Evolutionary conservation across 495 filamentous ascomycete species (phyloP).

Genomic region (Durotheca rogersii): DNA sequence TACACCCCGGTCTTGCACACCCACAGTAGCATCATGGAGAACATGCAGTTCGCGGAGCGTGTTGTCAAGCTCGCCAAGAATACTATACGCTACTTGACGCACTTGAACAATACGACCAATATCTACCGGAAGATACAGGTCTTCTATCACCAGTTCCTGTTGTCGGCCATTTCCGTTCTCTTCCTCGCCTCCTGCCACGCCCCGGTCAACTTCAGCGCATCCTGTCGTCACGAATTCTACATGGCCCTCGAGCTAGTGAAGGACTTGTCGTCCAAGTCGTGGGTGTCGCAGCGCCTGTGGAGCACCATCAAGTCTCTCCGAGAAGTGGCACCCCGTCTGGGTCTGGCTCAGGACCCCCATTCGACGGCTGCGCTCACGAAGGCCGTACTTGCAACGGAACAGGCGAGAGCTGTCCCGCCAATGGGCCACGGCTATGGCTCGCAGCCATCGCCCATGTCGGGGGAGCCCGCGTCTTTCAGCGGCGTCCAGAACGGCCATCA

Average conservation of each 20-base stretch:
- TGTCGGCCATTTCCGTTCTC: slow-evolving; percentile 75
- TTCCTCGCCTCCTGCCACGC: slow-evolving; percentile 84
- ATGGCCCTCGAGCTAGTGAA: slow-evolving; percentile 81
- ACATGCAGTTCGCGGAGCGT: slow-evolving; percentile 64
- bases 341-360: slow-evolving; percentile 52
- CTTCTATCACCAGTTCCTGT: slow-evolving; percentile 84
- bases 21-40: slow-evolving; percentile 70
- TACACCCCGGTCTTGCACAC: slow-evolving; percentile 80
- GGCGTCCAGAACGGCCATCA: slow-evolving; percentile 39
- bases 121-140: slow-evolving; percentile 79
- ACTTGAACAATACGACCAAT: slow-evolving; percentile 75
- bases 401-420: slow-evolving; percentile 20
- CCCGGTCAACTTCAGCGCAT: slow-evolving; percentile 69
- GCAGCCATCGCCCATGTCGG: slow-evolving; percentile 11
- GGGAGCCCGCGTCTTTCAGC: slow-evolving; percentile 8
- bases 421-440: slow-evolving; percentile 16
- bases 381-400: slow-evolving; percentile 35
- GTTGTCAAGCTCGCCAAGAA: slow-evolving; percentile 79
- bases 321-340: slow-evolving; percentile 75
- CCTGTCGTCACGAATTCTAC: slow-evolving; percentile 82
- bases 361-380: slow-evolving; percentile 34
- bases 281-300: slow-evolving; percentile 79
- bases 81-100: slow-evolving; percentile 71
- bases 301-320: slow-evolving; percentile 76
- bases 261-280: slow-evolving; percentile 74